phyloP scores from a whole-genome alignment of 495 filamentous ascomycete genomes.

The Xylaria venustula region DNA sequence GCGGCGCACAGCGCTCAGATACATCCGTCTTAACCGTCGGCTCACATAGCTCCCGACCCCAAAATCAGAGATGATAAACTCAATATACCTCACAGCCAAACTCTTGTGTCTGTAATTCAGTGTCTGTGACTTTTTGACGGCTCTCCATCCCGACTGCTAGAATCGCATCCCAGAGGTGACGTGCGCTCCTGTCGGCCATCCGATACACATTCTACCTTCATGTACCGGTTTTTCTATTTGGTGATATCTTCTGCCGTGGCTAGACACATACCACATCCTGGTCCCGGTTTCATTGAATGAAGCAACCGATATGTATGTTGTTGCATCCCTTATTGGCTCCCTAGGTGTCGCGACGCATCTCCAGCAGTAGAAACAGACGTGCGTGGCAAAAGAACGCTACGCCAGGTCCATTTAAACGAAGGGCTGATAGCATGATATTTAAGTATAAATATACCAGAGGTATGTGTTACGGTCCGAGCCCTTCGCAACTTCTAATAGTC shows the following conservation, averaged over 20 bases:
- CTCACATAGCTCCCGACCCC: background rate
- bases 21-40: background rate
- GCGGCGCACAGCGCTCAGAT: conserved; percentile 1
- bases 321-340: conserved; percentile 2
- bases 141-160: background rate
- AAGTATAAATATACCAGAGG: conserved; percentile 6
- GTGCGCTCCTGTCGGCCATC: conserved; percentile 3
- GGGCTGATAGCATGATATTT: background rate
- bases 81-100: background rate
- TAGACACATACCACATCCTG: conserved; percentile 4
- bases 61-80: background rate
- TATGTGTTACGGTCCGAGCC: background rate
- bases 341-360: conserved; percentile 5
- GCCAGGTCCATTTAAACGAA: background rate
- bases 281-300: conserved; percentile 2
- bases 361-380: background rate
- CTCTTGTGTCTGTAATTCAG: background rate
- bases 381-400: conserved; percentile 6
- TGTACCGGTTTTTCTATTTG: conserved; percentile 2
- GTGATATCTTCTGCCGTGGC: conserved; percentile 3
- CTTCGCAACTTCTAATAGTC: background rate
- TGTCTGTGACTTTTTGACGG: background rate
- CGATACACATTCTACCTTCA: background rate
- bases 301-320: conserved; percentile 9
- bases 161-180: background rate